Base-by-base conservation (phyloP, 2,329 filamentous ascomycete species). In the Didymellaceae sp. region DNA sequence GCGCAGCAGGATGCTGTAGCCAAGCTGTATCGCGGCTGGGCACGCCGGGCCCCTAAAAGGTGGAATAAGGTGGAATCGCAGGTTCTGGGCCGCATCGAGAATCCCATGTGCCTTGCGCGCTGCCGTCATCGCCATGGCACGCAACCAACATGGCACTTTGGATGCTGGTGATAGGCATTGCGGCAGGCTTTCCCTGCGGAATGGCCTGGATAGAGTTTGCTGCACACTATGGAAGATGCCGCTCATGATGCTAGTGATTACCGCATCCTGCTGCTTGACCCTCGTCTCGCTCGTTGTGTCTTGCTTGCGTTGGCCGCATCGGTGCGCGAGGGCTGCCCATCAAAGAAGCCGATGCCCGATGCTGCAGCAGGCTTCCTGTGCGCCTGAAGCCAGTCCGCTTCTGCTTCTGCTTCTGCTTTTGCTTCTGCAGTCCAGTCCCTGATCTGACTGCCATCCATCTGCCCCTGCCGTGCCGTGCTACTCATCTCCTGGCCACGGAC, bases 221-320 rank as follows among this genome's bases (percentile, higher is more conserved):
- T 39, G 22, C 46, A 32, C 41, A 24, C 35, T 22, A 35, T 34
- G 34, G 35, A 45, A 33, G 25, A 24, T 17, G 6, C 28, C n/a
- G 31, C 45, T 11, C 22, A 40, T 17, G 37, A 30, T 21, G 22
- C 30, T 40, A 17, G 20, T 33, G 24, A 55, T 50, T 32, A 35
- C 50, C 50, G 50, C 51, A 55, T 57, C 34, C 50, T 55, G 54
- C 50, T 50, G 41, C 43, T 32, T 47, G 46, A 26, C 28, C 25
- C 31, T 35, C 26, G 40, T 51, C 28, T 45, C 31, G 55, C 33
- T 42, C 48, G 37, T 38, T 45, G 52, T 57, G 54, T 59, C 58
- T 61, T 43, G 55, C 45, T 37, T 14, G 32, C 25, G 46, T 26
- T 55, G 51, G 54, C 57, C 57, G 54, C n/a, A 56, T 59, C 24